Evolutionary conservation across 202 grass and related monocot species (phyloP), one percentile per base, ranked within the genome.

Genomic region (Carex sylvatica): DNA sequence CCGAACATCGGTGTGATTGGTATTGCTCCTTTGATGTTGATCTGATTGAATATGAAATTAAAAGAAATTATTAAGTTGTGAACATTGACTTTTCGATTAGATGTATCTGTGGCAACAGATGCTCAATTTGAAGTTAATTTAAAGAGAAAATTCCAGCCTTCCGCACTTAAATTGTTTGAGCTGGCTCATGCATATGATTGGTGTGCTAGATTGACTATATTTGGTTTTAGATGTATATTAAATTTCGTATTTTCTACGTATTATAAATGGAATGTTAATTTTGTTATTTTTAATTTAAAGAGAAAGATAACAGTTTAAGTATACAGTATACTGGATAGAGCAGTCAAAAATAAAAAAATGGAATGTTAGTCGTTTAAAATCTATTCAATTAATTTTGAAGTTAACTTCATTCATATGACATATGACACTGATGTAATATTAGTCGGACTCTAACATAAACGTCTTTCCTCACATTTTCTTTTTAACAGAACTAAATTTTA

Each of bases 1-100:
- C 81, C 86, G 85, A 94, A 97, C 88, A 91, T 92, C 1, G 90
- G 88, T 42, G 94, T 88, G 15, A 97, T 9, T 9, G 88, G 54
- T 13, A 97, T 84, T 16, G 93, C 65, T 5, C 89, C 91, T 5
- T 78, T 79, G 31, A 97, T 80, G 28, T 19, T 2, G 9, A 6
- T 0, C 3, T 47, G 80, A 0, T 66, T 1, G 40, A 82, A 26
- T 40, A 69, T 20, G 33, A 69, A 40, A 16, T 16, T 18, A 18
- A 18, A 7, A 36, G 13, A 65, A 67, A 67, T 15, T 35, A 36
- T 67, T 36, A 35, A 3, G 22, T 33, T 31, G 10, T 15, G 26
- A 13, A 6, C 15, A 13, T 13, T 65, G 26, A 12, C 11, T 31
- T 15, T 30, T 5, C 14, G 24, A 15, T 65, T 30, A 30, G 11